These are phyloP conservation scores for Hyaloscypha bicolor DNA, from an alignment of 495 filamentous ascomycete species.

Conservation along the genomic window DNA sequence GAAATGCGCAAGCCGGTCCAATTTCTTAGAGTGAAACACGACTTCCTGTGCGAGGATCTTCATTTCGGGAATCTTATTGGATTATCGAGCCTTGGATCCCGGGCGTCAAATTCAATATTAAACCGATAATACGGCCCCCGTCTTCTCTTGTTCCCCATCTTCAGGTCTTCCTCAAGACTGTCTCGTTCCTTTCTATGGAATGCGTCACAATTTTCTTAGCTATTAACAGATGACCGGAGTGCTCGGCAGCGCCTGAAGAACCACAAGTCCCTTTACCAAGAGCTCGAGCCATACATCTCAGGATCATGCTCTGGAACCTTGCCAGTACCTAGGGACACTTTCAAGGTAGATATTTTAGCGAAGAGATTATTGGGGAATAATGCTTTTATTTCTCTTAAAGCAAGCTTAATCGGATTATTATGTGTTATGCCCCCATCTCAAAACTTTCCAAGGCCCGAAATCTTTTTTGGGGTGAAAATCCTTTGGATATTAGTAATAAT, in stretches of 20 bases:
- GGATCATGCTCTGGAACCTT: constrained; percentile 16
- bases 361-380: constrained; percentile 29
- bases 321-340: constrained; percentile 37
- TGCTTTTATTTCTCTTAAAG: constrained; percentile 34
- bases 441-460: constrained; percentile 31
- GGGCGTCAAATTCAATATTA: constrained; percentile 30
- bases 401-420: constrained; percentile 40
- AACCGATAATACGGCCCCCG: constrained; percentile 30
- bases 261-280: constrained; percentile 27
- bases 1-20: constrained; percentile 16
- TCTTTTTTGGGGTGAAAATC: constrained; percentile 28
- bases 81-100: constrained; percentile 33
- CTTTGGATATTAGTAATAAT: neutral
- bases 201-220: constrained; percentile 22
- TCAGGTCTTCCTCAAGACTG: constrained; percentile 6
- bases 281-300: constrained; percentile 17
- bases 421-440: constrained; percentile 39
- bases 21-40: constrained; percentile 8
- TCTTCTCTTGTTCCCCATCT: constrained; percentile 5
- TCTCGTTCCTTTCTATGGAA: constrained; percentile 12
- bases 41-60: constrained; percentile 6
- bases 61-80: constrained; percentile 22
- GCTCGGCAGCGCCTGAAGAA: constrained; percentile 28
- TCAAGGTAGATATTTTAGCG: constrained; percentile 29
- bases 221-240: constrained; percentile 33